Conservation (phyloP, 176 grass and related monocot genomes). For the Aegilops longissima region DNA sequence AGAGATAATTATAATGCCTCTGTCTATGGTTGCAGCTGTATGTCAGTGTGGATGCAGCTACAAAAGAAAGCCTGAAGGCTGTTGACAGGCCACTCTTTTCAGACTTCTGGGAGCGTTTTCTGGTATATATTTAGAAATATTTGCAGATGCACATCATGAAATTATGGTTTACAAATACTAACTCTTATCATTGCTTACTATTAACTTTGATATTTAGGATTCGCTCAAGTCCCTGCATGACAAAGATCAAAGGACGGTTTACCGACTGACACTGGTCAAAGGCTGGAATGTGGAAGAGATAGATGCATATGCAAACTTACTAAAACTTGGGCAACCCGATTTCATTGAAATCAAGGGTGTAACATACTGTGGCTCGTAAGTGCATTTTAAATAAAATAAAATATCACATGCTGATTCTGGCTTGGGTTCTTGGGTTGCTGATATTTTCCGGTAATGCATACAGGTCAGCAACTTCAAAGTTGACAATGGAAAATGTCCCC, state of each 20-base stretch:
- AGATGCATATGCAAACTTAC: conserved; percentile 83
- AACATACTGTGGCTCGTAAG: conserved; percentile 96
- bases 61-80: conserved; percentile 95
- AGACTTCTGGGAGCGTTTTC: conserved; percentile 98
- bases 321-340: conserved; percentile 79
- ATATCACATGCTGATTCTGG: background rate
- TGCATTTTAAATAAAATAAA: background rate
- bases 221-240: conserved; percentile 78
- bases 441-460: conserved; percentile 10
- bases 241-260: conserved; percentile 89
- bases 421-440: background rate
- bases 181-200: background rate
- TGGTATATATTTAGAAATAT: conserved; percentile 50
- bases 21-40: conserved; percentile 63
- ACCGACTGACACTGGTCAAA: conserved; percentile 93
- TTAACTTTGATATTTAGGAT: conserved; percentile 42
- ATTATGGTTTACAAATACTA: conserved; percentile 26
- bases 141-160: conserved; percentile 5
- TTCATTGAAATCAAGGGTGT: conserved; percentile 99
- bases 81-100: conserved; percentile 91
- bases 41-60: conserved; percentile 94
- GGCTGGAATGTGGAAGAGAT: conserved; percentile 96
- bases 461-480: conserved; percentile 89
- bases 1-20: conserved; percentile 9
- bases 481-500: conserved; percentile 99